Evolutionary conservation across 192 early-diverging fungal species (phyloP).

Genomic region (Mortierella claussenii): DNA sequence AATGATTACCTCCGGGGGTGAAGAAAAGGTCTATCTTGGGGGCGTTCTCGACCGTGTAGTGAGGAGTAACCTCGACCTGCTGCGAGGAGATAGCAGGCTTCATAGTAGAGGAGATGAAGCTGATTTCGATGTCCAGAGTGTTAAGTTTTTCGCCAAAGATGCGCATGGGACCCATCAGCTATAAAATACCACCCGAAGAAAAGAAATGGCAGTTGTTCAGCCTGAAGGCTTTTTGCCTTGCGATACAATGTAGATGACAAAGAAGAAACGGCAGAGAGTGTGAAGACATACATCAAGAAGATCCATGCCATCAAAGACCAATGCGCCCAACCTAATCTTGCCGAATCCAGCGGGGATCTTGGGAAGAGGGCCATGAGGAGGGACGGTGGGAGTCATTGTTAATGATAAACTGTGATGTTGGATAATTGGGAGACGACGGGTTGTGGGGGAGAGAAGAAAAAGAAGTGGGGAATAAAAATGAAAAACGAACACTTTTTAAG

Average conservation of each 20-base stretch:
- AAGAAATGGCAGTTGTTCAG: not conserved
- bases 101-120: constrained; percentile 11
- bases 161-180: constrained; percentile 43
- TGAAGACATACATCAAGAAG: constrained; percentile 31
- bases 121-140: constrained; percentile 29
- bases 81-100: constrained; percentile 19
- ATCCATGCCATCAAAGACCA: constrained; percentile 45
- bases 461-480: too few relatives aligned
- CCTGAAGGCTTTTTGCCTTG: not conserved
- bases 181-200: not conserved
- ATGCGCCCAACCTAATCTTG: constrained; percentile 30
- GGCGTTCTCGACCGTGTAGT: constrained; percentile 29
- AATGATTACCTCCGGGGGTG: constrained; percentile 46
- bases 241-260: too few relatives aligned
- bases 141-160: constrained; percentile 34
- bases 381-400: constrained; percentile 12
- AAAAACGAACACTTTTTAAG: too few relatives aligned
- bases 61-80: constrained; percentile 33
- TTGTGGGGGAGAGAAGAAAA: too few relatives aligned
- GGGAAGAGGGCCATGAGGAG: constrained; percentile 36
- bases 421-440: too few relatives aligned
- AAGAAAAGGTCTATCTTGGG: constrained; percentile 45
- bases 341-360: constrained; percentile 24
- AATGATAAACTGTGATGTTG: too few relatives aligned
- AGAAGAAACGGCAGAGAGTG: too few relatives aligned